phyloP scores from a whole-genome alignment of 805 yeast genomes.

The Cyberlindnera xishuangbannaensis region DNA sequence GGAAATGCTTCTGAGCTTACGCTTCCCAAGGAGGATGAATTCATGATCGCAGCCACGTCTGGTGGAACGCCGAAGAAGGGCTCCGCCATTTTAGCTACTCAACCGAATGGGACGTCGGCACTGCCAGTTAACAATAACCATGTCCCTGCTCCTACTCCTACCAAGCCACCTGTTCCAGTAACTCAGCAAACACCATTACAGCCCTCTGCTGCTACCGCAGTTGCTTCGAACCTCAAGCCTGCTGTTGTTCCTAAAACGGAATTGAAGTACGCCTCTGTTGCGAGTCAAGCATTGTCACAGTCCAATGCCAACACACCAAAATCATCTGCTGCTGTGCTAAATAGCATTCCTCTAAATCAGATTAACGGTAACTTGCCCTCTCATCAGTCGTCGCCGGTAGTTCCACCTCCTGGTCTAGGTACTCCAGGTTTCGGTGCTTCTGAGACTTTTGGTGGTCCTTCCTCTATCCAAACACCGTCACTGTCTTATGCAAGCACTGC shows the following conservation, averaged over 20 bases:
- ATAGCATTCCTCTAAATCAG: background rate
- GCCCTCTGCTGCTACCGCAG: too few species aligned
- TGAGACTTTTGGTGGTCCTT: too few species aligned
- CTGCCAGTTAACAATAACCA: background rate
- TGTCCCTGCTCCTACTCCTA: background rate
- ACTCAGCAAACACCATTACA: too few species aligned
- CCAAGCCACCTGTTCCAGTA: constrained; percentile 5
- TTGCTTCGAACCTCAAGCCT: constrained; percentile 36
- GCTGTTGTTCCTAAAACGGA: constrained; percentile 52
- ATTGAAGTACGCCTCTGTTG: constrained; percentile 50
- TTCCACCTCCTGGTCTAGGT: background rate
- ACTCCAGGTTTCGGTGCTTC: background rate
- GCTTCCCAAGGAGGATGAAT: constrained; percentile 11
- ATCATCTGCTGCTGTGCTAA: constrained; percentile 5
- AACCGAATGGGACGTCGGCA: background rate
- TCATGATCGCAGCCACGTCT: constrained; percentile 9
- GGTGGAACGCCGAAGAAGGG: constrained; percentile 13
- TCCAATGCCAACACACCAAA: constrained; percentile 19
- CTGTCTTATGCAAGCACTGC: background rate
- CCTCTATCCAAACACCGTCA: too few species aligned
- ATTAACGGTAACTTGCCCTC: background rate
- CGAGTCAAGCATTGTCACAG: constrained; percentile 15
- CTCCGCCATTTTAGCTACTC: background rate
- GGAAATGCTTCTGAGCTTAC: constrained; percentile 41
- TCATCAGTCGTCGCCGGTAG: constrained; percentile 1